phyloP scores from a whole-genome alignment of 768 basidiomycete genomes.

The Auricularia heimuer region DNA sequence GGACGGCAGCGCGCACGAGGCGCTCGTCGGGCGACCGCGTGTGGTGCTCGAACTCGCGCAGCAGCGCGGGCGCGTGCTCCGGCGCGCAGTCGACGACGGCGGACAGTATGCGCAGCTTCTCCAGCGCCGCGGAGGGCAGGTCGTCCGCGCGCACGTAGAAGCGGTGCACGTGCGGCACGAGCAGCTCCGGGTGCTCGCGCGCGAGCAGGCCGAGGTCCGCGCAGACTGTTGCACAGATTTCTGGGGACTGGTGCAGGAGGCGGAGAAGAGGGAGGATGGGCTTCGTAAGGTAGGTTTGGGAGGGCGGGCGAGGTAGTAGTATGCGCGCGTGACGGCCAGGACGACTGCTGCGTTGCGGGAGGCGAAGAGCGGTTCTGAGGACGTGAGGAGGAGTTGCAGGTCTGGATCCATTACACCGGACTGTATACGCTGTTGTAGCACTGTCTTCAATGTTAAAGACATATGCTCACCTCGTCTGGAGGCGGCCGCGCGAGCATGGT shows the following conservation, averaged over 20 bases:
- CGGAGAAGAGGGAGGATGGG: conserved; percentile 66
- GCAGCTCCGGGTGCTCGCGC: conserved; percentile 43
- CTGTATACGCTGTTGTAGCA: too few relatives aligned
- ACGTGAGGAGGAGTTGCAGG: conserved; percentile 60
- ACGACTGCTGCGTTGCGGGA: conserved; percentile 86
- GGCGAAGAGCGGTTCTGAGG: conserved; percentile 68
- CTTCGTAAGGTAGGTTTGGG: conserved; percentile 32
- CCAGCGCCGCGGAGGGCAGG: conserved; percentile 50
- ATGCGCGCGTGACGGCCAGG: conserved; percentile 58
- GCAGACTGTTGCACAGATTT: conserved; percentile 67
- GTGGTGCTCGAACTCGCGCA: conserved; percentile 87
- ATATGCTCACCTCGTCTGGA: conserved; percentile 10
- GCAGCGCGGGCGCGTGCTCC: conserved; percentile 59
- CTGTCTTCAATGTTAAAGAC: too few relatives aligned
- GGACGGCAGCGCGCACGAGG: conserved; percentile 63
- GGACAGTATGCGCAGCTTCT: conserved; percentile 69
- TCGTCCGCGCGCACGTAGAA: conserved; percentile 69
- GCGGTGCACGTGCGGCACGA: conserved; percentile 49
- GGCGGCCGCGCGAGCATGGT: conserved; percentile 68
- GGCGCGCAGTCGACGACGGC: conserved; percentile 38
- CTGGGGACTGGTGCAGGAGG: conserved; percentile 55
- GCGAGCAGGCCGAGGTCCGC: conserved; percentile 62
- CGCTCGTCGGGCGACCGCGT: conserved; percentile 66
- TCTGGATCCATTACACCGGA: conserved; percentile 66
- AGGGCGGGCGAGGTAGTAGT: conserved; percentile 63